Evolutionary conservation across 2,329 filamentous ascomycete species (phyloP), one percentile per base, ranked within the genome.

Genomic region (Neoscytalidium dimidiatum): DNA sequence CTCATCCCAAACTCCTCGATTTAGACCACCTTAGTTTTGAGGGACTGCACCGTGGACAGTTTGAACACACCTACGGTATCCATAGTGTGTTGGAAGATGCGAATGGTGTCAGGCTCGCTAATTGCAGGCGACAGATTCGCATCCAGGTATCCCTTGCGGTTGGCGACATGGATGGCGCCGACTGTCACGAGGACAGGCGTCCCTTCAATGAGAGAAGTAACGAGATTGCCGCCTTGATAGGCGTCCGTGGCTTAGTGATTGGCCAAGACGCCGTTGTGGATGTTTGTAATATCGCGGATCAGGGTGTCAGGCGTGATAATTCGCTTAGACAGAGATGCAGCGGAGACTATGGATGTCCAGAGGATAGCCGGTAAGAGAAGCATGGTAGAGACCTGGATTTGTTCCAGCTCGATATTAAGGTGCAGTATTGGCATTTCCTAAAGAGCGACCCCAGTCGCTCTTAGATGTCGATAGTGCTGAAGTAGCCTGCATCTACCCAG

Each of bases 141-240:
- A 28, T 72, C 68, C 52, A 57, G 17, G 44, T 38, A 69, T 49
- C 69, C 69, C 62, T 69, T 69, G n/a, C 69, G 66, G 51, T 72
- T 71, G 41, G 41, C 56, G 28, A 46, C 26, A 28, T 60, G 56
- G 19, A 69, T 66, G 43, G 69, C 56, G 44, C 67, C 67, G 44
- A 70, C 69, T 14, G 68, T 68, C 9, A 66, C 63, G 35, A 71
- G 69, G 31, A 69, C 69, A 29, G 65, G 64, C 11, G 62, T 46
- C 14, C 70, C 60, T 14, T 66, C 64, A 1, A 66, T 14, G 26
- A 67, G 64, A 4, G 8, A 64, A 5, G 67, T 57, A 5, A 66
- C 64, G 23, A 64, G 44, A 28, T 64, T 66, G 19, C 64, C 63
- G 63, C 66, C 68, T 4, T 65, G 41, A 19, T 64, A 44, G 38